Conservation (phyloP, 2,329 filamentous ascomycete genomes). For the Colletotrichum gloeosporioides region DNA sequence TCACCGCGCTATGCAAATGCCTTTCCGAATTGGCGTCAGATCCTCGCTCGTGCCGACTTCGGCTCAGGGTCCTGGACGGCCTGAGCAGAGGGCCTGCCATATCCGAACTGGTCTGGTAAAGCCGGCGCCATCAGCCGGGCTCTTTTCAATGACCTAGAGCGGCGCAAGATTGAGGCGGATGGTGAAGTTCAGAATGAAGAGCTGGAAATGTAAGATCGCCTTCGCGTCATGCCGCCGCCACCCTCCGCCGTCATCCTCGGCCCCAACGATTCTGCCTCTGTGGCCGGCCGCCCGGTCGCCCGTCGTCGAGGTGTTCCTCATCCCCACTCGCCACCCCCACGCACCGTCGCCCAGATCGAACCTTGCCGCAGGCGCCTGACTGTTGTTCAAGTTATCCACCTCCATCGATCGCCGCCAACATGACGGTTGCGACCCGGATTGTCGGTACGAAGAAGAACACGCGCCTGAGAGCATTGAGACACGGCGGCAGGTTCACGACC, state of each 20-base stretch:
- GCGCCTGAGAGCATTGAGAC: not conserved
- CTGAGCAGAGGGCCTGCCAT: not conserved
- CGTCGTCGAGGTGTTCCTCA: not conserved
- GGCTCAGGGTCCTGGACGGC: not conserved
- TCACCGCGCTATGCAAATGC: not conserved
- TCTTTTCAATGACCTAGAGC: not conserved
- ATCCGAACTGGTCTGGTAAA: not conserved
- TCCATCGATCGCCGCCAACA: not conserved
- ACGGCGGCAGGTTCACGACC: fast-evolving
- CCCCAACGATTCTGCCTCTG: not conserved
- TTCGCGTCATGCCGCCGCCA: not conserved
- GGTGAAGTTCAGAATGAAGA: too few species aligned
- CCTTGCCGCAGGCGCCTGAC: not conserved
- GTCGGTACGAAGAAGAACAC: not conserved
- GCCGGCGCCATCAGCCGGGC: not conserved
- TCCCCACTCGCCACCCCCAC: not conserved
- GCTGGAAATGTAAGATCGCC: too few species aligned
- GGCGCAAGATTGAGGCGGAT: not conserved
- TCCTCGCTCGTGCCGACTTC: not conserved
- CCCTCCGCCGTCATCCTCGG: not conserved
- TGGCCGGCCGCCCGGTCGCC: not conserved
- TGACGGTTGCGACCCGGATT: not conserved
- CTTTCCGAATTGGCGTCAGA: not conserved
- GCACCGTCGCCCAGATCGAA: not conserved
- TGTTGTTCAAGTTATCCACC: not conserved